phyloP scores from a whole-genome alignment of 2,329 filamentous ascomycete species.

The Ophiostoma angusticollis region DNA sequence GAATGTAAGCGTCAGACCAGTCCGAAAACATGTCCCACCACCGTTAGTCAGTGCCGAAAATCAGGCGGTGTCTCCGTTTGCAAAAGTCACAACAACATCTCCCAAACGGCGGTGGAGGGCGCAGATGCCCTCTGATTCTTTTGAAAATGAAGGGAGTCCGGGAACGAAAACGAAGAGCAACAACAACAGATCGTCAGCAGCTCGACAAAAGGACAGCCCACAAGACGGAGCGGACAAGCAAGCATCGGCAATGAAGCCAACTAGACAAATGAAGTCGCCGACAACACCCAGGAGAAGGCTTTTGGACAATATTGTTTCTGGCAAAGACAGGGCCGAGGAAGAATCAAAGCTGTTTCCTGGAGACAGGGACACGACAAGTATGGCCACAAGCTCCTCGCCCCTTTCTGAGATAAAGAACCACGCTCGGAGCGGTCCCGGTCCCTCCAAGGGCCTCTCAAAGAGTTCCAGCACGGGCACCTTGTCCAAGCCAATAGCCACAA shows the following conservation, averaged over 20 bases:
- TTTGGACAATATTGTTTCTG: background rate
- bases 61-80: background rate
- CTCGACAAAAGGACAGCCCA: background rate
- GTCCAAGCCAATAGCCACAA: background rate
- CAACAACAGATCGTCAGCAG: background rate
- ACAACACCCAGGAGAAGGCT: background rate
- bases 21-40: background rate
- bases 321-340: background rate
- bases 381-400: background rate
- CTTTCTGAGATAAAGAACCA: conserved; percentile 11
- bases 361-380: background rate
- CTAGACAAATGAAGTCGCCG: too few species aligned
- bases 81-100: background rate
- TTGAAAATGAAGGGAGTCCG: background rate
- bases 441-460: background rate
- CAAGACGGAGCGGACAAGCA: too few species aligned
- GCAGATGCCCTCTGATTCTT: background rate
- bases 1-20: too few species aligned
- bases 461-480: background rate
- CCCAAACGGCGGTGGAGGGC: conserved; percentile 1
- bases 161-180: background rate
- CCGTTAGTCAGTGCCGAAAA: background rate
- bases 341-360: too few species aligned
- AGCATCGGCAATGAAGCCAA: too few species aligned
- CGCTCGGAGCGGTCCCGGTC: background rate